These are phyloP conservation scores for Tylopilus rubrobrunneus DNA, from an alignment of 768 basidiomycete genomes.

Conservation along the genomic window DNA sequence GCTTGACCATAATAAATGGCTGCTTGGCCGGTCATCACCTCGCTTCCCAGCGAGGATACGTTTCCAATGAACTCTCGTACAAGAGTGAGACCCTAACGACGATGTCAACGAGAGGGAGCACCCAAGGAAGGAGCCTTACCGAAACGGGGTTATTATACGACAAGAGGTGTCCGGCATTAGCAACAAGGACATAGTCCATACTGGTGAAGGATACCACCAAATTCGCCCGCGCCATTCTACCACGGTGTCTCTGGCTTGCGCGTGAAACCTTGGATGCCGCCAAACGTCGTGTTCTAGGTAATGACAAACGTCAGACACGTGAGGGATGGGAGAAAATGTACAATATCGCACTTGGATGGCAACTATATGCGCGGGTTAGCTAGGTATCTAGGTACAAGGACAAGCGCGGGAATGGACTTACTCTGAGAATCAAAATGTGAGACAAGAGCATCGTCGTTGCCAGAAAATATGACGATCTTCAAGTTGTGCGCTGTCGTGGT, in stretches of 20 bases:
- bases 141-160: conserved; percentile 31
- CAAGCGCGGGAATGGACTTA: no score
- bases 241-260: conserved; percentile 64
- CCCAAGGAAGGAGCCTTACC: conserved; percentile 34
- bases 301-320: background rate
- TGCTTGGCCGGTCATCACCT: conserved; percentile 49
- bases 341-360: conserved; percentile 45
- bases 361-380: conserved; percentile 31
- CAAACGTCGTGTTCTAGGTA: conserved; percentile 72
- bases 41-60: conserved; percentile 39
- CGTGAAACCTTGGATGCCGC: conserved; percentile 72
- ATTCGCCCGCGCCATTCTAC: conserved; percentile 40
- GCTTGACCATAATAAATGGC: conserved; percentile 49
- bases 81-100: conserved; percentile 52
- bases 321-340: background rate
- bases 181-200: conserved; percentile 50
- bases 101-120: background rate
- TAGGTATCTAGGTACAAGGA: no score
- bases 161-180: conserved; percentile 36
- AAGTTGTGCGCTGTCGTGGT: no score
- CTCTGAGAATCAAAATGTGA: no score
- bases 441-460: no score
- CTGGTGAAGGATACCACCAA: conserved; percentile 60
- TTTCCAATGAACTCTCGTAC: conserved; percentile 64
- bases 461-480: no score